Conservation (phyloP, 495 filamentous ascomycete species). For the Articulospora tetracladia region DNA sequence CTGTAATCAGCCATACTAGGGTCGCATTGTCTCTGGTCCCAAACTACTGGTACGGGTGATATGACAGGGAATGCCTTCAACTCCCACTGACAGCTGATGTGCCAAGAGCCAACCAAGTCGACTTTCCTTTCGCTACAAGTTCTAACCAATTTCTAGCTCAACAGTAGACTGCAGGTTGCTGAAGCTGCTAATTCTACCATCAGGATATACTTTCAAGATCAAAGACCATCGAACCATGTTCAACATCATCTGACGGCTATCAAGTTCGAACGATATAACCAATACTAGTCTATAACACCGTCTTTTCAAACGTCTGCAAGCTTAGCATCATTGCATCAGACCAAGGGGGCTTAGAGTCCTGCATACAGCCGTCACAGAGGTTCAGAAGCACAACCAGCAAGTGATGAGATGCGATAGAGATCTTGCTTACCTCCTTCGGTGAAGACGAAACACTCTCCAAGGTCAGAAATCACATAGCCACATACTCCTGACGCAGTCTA, state of each 20-base stretch:
- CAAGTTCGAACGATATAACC: neutral
- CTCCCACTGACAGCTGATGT: neutral
- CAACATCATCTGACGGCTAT: neutral
- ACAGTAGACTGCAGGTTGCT: too few species aligned
- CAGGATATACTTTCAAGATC: neutral
- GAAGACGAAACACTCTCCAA: neutral
- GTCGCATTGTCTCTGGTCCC: neutral
- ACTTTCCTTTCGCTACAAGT: neutral
- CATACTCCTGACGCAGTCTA: neutral
- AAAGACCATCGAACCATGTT: too few species aligned
- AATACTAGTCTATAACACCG: neutral
- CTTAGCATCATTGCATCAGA: neutral
- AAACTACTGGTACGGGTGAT: neutral
- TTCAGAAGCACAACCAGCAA: neutral
- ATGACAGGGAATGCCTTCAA: neutral
- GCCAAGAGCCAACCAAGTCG: neutral
- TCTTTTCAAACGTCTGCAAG: neutral
- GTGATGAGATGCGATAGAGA: neutral
- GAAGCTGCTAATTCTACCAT: neutral
- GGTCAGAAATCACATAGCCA: neutral
- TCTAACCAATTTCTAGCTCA: neutral
- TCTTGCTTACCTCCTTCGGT: neutral
- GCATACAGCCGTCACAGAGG: neutral
- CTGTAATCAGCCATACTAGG: neutral
- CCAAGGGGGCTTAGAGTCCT: neutral